Conservation (phyloP, 305 asterid species). For the Fraxinus sp. region DNA sequence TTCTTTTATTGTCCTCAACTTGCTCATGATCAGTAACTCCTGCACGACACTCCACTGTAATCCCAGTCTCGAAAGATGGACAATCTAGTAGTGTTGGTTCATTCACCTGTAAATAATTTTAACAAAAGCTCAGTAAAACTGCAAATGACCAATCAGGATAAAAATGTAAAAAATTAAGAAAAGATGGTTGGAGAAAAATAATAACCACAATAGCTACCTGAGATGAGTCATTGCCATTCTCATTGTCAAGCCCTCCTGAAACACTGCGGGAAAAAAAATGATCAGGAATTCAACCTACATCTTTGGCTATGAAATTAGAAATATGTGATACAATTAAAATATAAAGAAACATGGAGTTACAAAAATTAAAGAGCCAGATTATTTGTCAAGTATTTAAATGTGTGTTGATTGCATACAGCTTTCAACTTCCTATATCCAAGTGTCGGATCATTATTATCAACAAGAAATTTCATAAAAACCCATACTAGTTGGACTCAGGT, state of each 20-base stretch:
- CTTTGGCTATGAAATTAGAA: conserved; percentile 11
- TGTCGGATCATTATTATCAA: not conserved
- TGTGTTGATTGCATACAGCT: not conserved
- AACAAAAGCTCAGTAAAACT: conserved; percentile 11
- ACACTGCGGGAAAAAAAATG: conserved; percentile 24
- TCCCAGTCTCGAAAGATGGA: conserved; percentile 13
- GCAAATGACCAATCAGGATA: not conserved
- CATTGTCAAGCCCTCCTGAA: conserved; percentile 21
- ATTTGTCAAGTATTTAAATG: not conserved
- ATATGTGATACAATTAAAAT: conserved; percentile 18
- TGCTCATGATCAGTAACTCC: conserved; percentile 24
- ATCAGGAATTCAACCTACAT: conserved; percentile 12
- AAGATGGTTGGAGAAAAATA: conserved; percentile 11
- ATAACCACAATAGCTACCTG: conserved; percentile 33
- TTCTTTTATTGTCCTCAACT: conserved; percentile 15
- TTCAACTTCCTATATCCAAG: not conserved
- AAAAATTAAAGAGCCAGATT: not conserved
- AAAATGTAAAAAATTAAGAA: not conserved
- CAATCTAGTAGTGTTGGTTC: conserved; percentile 17
- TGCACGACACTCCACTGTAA: conserved; percentile 9
- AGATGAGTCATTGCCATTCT: conserved; percentile 24
- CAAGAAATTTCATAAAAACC: not conserved
- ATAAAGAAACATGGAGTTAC: conserved; percentile 5
- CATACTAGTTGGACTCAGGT: not conserved
- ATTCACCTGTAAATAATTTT: conserved; percentile 27